Base-by-base conservation (phyloP, 306 rosid species). In the Mimosa pudica region DNA sequence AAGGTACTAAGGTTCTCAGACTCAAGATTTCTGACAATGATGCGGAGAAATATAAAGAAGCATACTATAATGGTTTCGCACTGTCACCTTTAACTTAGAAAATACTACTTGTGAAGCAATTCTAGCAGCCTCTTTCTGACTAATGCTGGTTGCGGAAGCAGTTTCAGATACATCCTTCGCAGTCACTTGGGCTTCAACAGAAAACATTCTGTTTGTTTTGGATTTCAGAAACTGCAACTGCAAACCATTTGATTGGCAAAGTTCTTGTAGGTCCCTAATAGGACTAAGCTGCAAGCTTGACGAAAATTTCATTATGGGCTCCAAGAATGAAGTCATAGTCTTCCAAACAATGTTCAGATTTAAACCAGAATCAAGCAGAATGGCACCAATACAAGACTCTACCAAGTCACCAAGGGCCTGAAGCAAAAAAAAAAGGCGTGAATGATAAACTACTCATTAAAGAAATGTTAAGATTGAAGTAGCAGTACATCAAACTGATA, bases 361-460 rank as follows among this genome's bases (percentile, higher is more conserved):
- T 73, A 92, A 91, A 66, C 98, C 98, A 8, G 98, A 84, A 81
- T 95, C 98, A 57, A 95, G 90, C 82, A 92, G 97, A 88, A 91
- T 81, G 58, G 98, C 98, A 79, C 99, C 99, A 14, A 95, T 79
- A 88, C 90, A 85, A 49, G 98, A 95, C 82, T 95, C 98, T 60
- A 95, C 94, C 78, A 95, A 49, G 86, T 95, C 98, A 35, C 98
- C 98, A 64, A 95, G 82, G 70, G 87, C 97, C 98, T 95, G 91
- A 83, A 84, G 73, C 30, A 73, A 83, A 78, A 71, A 78, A 71
- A 76, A 70, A 77, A 12, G 47, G 73, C 58, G 72, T 64, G 70
- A 35, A 66, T 62, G 5, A 67, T 12, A 79, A 45, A 81, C 49
- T 60, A 41, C 1, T 54, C 38, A 70, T 30, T 55, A 17, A 79